A percentile compares a stretch with the other conserved stretches of the same genome.
Evolutionary conservation across 164 flowering plant species (phyloP).

Genomic region (Berberis thunbergii): DNA sequence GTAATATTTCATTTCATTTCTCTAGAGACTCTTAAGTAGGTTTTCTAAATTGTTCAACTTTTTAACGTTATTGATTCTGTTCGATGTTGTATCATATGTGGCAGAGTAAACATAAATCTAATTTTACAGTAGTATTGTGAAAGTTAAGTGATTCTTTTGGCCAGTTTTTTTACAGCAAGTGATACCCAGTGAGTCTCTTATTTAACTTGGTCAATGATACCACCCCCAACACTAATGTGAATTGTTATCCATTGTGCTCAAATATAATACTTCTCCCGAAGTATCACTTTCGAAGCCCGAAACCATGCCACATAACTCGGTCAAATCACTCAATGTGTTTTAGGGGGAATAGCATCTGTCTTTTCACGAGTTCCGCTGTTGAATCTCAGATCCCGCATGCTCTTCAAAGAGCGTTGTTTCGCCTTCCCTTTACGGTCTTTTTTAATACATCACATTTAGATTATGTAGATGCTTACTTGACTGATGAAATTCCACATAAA

Average conservation of each 20-base stretch:
- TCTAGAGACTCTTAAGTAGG: too few relatives aligned
- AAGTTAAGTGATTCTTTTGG: not conserved
- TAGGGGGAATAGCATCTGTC: not conserved
- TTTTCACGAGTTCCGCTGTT: constrained; percentile 3
- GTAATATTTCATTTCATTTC: too few relatives aligned
- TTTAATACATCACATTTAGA: not conserved
- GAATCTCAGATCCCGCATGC: constrained; percentile 9
- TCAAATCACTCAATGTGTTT: constrained; percentile 1
- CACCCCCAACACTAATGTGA: not conserved
- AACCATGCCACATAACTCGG: constrained; percentile 1
- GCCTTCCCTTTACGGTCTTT: not conserved
- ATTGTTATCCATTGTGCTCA: not conserved
- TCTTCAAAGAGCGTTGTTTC: not conserved
- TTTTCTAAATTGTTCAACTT: too few relatives aligned
- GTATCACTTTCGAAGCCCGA: constrained; percentile 1
- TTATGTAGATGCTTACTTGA: not conserved
- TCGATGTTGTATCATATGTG: not conserved
- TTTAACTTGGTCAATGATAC: constrained; percentile 9
- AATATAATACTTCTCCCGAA: not conserved
- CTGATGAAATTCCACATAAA: not conserved
- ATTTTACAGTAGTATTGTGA: not conserved
- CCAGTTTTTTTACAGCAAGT: not conserved
- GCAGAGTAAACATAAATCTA: not conserved
- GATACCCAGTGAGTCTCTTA: not conserved
- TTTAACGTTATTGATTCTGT: not conserved